Conservation (phyloP, 306 rosid genomes). For the Pterocarpus macrocarpus region DNA sequence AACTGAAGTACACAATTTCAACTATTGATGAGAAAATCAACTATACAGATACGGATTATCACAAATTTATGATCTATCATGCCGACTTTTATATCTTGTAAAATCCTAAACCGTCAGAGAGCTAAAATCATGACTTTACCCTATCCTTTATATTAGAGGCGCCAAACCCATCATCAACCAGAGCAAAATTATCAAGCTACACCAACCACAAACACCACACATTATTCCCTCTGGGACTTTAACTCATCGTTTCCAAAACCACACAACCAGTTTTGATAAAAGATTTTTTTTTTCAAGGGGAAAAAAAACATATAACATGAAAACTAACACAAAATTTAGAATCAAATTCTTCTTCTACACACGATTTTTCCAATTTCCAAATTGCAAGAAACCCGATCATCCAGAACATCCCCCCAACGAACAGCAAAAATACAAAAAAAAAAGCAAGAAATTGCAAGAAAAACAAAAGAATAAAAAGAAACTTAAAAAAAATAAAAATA, state of each 20-base stretch:
- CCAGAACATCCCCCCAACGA: background rate
- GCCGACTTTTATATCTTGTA: too few relatives aligned
- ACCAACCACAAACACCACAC: slow-evolving; percentile 16
- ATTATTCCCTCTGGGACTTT: background rate
- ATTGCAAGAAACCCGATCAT: slow-evolving; percentile 15
- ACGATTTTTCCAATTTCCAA: slow-evolving; percentile 7
- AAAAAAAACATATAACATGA: background rate
- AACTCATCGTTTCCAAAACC: slow-evolving; percentile 11
- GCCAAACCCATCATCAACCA: background rate
- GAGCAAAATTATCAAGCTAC: background rate
- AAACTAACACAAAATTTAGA: background rate
- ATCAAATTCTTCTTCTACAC: too few relatives aligned
- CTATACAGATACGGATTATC: too few relatives aligned
- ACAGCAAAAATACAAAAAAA: background rate
- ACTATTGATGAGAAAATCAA: too few relatives aligned
- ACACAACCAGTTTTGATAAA: slow-evolving; percentile 25
- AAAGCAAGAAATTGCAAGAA: background rate
- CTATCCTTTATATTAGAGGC: too few relatives aligned
- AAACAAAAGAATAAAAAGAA: background rate
- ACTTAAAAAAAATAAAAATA: background rate
- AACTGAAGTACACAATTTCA: too few relatives aligned
- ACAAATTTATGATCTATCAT: too few relatives aligned
- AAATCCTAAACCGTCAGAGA: too few relatives aligned
- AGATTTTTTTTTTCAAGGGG: background rate
- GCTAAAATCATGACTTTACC: too few relatives aligned